Evolutionary conservation across 2,329 filamentous ascomycete genomes (phyloP).

Genomic region (Trichoderma sp.): DNA sequence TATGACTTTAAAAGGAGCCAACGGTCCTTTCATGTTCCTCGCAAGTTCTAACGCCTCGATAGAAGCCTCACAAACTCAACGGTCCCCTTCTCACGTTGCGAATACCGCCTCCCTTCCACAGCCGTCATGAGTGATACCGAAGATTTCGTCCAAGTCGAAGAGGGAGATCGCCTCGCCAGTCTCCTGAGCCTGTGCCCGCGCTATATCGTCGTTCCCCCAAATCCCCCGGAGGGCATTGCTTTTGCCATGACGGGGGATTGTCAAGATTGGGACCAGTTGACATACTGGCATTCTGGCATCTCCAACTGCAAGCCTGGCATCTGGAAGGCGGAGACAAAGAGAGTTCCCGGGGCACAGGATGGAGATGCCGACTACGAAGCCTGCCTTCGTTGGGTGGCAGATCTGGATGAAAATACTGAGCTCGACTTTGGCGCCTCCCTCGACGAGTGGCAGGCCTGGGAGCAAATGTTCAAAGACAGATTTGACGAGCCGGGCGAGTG

Average conservation of each 20-base stretch:
- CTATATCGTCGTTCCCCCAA: slow-evolving; percentile 6
- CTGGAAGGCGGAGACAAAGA: slow-evolving; percentile 16
- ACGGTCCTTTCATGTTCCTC: background rate
- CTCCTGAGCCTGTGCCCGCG: slow-evolving; percentile 22
- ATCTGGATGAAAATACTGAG: slow-evolving; percentile 8
- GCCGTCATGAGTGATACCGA: background rate
- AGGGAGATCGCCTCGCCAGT: background rate
- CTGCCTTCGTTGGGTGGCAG: slow-evolving; percentile 23
- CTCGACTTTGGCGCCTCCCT: slow-evolving; percentile 13
- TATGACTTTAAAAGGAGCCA: background rate
- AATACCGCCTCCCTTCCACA: too few relatives aligned
- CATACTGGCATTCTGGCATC: slow-evolving; percentile 10
- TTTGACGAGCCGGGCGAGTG: slow-evolving; percentile 3
- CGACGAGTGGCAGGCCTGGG: slow-evolving; percentile 21
- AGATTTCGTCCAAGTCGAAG: background rate
- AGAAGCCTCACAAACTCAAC: background rate
- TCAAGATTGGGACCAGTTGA: slow-evolving; percentile 7
- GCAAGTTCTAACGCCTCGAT: background rate
- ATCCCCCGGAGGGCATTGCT: slow-evolving; percentile 4
- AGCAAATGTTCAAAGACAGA: slow-evolving; percentile 13
- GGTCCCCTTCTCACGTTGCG: background rate
- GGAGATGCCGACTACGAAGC: slow-evolving; percentile 3
- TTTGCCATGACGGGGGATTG: background rate
- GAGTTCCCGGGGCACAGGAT: background rate
- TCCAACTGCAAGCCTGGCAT: slow-evolving; percentile 27